Conservation (phyloP, 257 asterid genomes). For the Scutellaria barbata region DNA sequence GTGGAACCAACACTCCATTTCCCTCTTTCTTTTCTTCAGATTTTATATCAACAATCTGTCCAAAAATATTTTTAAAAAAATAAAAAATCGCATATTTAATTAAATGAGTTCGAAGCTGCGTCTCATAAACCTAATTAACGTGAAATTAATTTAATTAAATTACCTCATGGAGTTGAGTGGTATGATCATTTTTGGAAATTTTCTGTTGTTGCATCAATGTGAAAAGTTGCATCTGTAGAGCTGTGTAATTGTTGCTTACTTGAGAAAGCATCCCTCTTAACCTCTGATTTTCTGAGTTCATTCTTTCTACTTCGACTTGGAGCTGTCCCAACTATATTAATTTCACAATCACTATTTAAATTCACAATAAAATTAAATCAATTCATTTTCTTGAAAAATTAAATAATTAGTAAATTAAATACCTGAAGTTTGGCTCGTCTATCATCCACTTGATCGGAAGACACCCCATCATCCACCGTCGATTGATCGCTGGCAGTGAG, state of each 20-base stretch:
- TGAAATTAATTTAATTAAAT: not conserved
- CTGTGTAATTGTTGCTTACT: conserved; percentile 59
- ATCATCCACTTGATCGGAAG: conserved; percentile 53
- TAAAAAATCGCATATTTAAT: no score
- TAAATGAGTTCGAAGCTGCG: no score
- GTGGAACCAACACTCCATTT: conserved; percentile 42
- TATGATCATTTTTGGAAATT: conserved; percentile 23
- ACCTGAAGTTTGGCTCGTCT: conserved; percentile 71
- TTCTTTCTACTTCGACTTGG: conserved; percentile 62
- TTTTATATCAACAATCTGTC: conserved; percentile 41
- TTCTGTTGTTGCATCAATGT: conserved; percentile 48
- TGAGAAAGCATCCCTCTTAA: conserved; percentile 79
- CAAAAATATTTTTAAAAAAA: no score
- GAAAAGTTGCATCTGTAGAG: conserved; percentile 65
- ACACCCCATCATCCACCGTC: conserved; percentile 74
- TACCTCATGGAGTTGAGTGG: conserved; percentile 45
- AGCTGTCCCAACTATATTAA: conserved; percentile 58
- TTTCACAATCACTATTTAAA: not conserved
- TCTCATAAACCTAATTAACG: no score
- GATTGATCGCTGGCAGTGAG: conserved; percentile 83
- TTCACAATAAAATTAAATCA: no score
- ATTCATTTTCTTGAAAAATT: no score
- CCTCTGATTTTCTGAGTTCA: conserved; percentile 74
- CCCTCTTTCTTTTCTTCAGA: conserved; percentile 35
- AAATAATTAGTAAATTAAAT: not conserved